Conservation (phyloP, 768 basidiomycete species). For the Arthromyces matolae region DNA sequence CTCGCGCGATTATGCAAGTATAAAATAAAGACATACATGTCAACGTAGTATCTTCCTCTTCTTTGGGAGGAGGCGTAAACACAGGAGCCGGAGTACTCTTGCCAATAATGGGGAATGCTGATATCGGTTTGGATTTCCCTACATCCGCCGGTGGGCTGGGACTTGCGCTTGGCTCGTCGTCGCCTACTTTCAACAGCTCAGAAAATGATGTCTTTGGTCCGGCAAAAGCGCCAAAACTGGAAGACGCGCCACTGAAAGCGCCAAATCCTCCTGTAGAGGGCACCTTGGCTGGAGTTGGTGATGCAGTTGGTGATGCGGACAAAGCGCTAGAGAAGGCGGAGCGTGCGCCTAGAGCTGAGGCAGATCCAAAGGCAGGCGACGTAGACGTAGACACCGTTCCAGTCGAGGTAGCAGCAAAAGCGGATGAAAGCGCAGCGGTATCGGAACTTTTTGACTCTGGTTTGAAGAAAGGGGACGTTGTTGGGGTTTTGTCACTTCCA, state of each 20-base stretch:
- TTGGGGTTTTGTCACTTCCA: conserved; percentile 35
- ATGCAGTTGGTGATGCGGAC: conserved; percentile 19
- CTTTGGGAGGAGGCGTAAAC: not conserved
- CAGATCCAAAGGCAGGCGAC: conserved; percentile 36
- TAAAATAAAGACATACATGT: not conserved
- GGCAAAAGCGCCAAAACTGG: conserved; percentile 40
- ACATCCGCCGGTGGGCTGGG: conserved; percentile 1
- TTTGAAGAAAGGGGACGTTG: conserved; percentile 55
- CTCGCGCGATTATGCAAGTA: too few relatives aligned
- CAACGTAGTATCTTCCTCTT: not conserved
- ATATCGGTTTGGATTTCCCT: conserved; percentile 8
- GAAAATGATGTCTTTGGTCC: conserved; percentile 51
- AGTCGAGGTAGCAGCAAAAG: conserved; percentile 17
- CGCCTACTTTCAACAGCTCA: conserved; percentile 51
- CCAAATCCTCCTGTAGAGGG: conserved; percentile 43
- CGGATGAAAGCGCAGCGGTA: conserved; percentile 34
- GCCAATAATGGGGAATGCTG: conserved; percentile 7
- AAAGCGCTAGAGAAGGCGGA: conserved; percentile 28
- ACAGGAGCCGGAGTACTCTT: conserved; percentile 1
- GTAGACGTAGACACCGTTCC: conserved; percentile 17
- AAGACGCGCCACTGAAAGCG: conserved; percentile 43
- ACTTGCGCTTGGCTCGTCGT: conserved; percentile 21
- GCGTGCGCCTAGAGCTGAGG: conserved; percentile 34
- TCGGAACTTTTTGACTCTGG: conserved; percentile 28
- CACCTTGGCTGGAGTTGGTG: conserved; percentile 25